Percentiles rank a stretch among this genome's conserved stretches.
Evolutionary conservation across 495 filamentous ascomycete species (phyloP).

Genomic region (Neurospora intermedia): DNA sequence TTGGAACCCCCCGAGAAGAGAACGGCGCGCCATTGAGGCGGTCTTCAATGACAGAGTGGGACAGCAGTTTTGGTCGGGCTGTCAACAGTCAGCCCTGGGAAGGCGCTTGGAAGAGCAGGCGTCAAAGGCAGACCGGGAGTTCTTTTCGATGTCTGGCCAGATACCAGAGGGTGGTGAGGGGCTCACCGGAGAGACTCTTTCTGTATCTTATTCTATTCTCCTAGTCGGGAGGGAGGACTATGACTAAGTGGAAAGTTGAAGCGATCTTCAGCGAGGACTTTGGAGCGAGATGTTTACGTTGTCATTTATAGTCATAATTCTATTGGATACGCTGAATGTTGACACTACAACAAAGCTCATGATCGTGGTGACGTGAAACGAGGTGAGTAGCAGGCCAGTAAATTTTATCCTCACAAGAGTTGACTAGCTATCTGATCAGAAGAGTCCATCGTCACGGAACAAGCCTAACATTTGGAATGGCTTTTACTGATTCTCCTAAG

Average conservation of each 20-base stretch:
- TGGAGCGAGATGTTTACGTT: neutral
- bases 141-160: neutral
- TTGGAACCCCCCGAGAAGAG: neutral
- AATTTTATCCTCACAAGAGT: neutral
- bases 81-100: neutral
- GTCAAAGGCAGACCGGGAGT: neutral
- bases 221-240: neutral
- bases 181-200: neutral
- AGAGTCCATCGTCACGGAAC: neutral
- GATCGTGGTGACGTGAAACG: neutral
- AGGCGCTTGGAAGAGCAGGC: neutral
- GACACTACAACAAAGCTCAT: neutral
- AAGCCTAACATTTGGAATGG: neutral
- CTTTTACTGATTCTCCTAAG: neutral
- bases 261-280: neutral
- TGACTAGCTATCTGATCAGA: neutral
- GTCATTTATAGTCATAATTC: neutral
- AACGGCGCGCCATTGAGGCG: neutral
- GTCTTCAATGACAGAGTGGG: neutral
- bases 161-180: neutral
- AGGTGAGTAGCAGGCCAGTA: neutral
- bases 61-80: neutral
- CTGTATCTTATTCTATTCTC: neutral
- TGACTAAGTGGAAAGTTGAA: neutral
- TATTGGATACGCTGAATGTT: neutral